Conservation (phyloP, 805 yeast genomes). For the Lipomyces mesembrius region DNA sequence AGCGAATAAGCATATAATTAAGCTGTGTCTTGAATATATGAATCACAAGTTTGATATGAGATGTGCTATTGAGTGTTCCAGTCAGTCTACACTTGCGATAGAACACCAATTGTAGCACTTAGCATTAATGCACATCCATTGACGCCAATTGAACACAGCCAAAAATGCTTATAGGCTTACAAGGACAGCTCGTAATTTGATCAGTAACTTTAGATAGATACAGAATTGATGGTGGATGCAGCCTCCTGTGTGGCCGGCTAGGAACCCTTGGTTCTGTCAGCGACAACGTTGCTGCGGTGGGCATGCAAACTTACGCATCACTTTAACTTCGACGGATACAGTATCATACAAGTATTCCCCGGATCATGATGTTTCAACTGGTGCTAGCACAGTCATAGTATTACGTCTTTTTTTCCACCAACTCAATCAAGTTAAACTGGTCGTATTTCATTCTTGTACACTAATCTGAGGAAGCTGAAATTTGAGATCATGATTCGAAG, state of each 20-base stretch:
- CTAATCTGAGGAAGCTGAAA: not conserved
- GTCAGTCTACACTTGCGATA: not conserved
- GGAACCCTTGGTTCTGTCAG: not conserved
- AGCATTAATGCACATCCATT: not conserved
- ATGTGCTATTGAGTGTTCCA: not conserved
- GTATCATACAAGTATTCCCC: not conserved
- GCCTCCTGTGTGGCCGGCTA: not conserved
- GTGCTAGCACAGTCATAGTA: not conserved
- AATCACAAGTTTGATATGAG: too few relatives aligned
- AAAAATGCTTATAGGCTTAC: not conserved
- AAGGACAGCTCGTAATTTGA: not conserved
- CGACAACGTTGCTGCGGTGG: not conserved
- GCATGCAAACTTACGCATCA: not conserved
- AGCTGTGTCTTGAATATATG: too few relatives aligned
- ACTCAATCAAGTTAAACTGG: not conserved
- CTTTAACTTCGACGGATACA: too few relatives aligned
- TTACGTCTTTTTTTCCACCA: not conserved
- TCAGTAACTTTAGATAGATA: not conserved
- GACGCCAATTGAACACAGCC: not conserved
- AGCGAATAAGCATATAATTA: not conserved
- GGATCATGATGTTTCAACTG: not conserved
- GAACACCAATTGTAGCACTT: not conserved
- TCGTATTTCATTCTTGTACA: not conserved
- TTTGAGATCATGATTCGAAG: slow-evolving; percentile 1
- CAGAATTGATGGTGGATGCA: not conserved